A percentile compares a stretch with the other conserved stretches of the same genome.
Evolutionary conservation across 345 rosid genomes (phyloP).

Genomic region (Brassica nigra): DNA sequence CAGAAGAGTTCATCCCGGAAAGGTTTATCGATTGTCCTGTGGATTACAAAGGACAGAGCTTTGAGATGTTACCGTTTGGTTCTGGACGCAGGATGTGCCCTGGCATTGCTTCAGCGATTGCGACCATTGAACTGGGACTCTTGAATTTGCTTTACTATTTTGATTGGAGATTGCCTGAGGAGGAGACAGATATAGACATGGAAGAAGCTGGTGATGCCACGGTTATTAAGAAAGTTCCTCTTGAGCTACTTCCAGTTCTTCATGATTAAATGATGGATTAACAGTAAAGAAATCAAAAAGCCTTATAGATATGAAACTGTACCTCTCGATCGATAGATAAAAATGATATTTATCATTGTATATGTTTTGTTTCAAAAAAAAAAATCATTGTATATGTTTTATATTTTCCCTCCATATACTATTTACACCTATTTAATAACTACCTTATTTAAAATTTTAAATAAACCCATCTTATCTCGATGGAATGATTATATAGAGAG

Average conservation of each 20-base stretch:
- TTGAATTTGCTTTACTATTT: neutral
- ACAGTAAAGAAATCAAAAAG: neutral
- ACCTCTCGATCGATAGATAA: neutral
- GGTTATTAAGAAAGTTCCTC: neutral
- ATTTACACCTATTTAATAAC: neutral
- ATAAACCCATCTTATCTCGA: neutral
- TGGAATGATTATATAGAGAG: neutral
- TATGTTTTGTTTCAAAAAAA: neutral
- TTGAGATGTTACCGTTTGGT: constrained; percentile 61
- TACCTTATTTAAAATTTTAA: neutral
- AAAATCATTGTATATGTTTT: neutral
- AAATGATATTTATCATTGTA: neutral
- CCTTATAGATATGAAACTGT: neutral
- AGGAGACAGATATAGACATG: neutral
- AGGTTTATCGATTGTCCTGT: constrained; percentile 44
- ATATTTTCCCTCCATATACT: neutral
- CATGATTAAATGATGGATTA: neutral
- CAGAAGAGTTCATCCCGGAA: constrained; percentile 47
- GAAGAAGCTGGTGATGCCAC: neutral
- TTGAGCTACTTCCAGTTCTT: neutral
- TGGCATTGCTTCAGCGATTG: neutral
- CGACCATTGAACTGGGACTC: neutral
- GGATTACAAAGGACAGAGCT: constrained; percentile 51
- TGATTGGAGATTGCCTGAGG: neutral
- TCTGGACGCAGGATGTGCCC: constrained; percentile 21